A percentile compares a stretch with the other conserved stretches of the same genome.
phyloP scores from a whole-genome alignment of 495 filamentous ascomycete genomes.

The Hypoxylon intermedium region DNA sequence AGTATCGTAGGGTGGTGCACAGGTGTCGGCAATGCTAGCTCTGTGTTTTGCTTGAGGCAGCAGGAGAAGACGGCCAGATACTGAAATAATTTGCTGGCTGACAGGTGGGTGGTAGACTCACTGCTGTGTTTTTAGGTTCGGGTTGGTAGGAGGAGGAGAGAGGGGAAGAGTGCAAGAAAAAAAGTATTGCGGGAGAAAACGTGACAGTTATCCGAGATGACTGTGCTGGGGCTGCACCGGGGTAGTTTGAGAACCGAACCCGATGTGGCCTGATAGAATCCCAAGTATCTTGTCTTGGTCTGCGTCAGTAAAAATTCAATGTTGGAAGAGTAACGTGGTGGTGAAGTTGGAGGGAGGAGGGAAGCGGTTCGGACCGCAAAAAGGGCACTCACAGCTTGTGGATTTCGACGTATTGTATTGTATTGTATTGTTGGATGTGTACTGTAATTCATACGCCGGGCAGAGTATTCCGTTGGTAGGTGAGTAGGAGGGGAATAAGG shows the following conservation, averaged over 20 bases:
- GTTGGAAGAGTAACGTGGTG: slow-evolving; percentile 1
- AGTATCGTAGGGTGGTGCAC: not conserved
- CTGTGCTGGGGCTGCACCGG: slow-evolving; percentile 36
- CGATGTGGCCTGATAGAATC: slow-evolving; percentile 36
- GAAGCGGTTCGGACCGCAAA: slow-evolving; percentile 34
- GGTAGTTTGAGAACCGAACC: slow-evolving; percentile 34
- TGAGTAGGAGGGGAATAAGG: slow-evolving; percentile 32
- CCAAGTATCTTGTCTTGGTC: slow-evolving; percentile 21
- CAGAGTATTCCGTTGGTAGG: slow-evolving; percentile 5
- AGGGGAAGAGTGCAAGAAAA: slow-evolving; percentile 5
- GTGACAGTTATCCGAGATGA: slow-evolving; percentile 38
- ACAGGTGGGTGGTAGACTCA: slow-evolving; percentile 4
- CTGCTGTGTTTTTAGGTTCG: slow-evolving; percentile 20
- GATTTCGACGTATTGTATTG: too few relatives aligned
- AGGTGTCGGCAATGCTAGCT: not conserved
- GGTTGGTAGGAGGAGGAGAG: slow-evolving; percentile 16
- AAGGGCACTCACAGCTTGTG: slow-evolving; percentile 19
- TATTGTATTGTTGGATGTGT: not conserved
- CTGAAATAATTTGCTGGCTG: slow-evolving; percentile 20
- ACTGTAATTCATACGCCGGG: too few relatives aligned
- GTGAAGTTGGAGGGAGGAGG: slow-evolving; percentile 3
- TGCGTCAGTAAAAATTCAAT: slow-evolving; percentile 19
- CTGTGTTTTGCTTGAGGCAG: not conserved
- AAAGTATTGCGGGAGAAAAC: slow-evolving; percentile 34
- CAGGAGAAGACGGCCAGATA: slow-evolving; percentile 1